A percentile compares a stretch with the other conserved stretches of the same genome.
phyloP scores from a whole-genome alignment of 2,329 filamentous ascomycete species.

The Colletotrichum scovillei region DNA sequence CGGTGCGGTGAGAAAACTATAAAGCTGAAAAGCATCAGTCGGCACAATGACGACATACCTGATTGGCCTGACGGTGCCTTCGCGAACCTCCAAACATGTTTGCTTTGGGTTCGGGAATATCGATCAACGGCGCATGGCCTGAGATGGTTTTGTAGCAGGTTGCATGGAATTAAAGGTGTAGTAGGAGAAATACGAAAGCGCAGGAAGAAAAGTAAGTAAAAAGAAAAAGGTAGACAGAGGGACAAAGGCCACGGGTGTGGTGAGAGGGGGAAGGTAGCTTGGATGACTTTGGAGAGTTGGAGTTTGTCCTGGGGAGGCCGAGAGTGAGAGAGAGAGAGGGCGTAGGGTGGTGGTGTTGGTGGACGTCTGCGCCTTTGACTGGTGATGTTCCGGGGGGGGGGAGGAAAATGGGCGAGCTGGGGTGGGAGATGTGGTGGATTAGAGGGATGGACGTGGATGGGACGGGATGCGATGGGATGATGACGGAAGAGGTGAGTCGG shows the following conservation, averaged over 20 bases:
- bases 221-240: conserved; percentile 1
- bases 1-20: background rate
- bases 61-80: conserved; percentile 59
- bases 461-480: conserved; percentile 34
- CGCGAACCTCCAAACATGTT: conserved; percentile 63
- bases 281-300: background rate
- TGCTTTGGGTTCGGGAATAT: conserved; percentile 39
- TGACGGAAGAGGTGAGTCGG: conserved; percentile 33
- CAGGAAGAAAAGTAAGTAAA: background rate
- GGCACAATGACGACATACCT: conserved; percentile 48
- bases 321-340: background rate
- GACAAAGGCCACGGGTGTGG: background rate
- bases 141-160: conserved; percentile 39
- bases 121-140: conserved; percentile 39
- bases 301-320: conserved; percentile 1
- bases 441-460: conserved; percentile 11
- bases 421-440: conserved; percentile 20
- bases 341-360: background rate
- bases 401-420: conserved; percentile 6
- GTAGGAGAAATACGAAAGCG: background rate
- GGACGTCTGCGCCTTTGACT: background rate
- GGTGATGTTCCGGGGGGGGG: conserved; percentile 18
- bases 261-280: background rate
- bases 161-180: conserved; percentile 13
- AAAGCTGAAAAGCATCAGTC: background rate